These are phyloP conservation scores for Artemisia tridentata DNA, from an alignment of 129 eudicot genomes.

Conservation along the genomic window DNA sequence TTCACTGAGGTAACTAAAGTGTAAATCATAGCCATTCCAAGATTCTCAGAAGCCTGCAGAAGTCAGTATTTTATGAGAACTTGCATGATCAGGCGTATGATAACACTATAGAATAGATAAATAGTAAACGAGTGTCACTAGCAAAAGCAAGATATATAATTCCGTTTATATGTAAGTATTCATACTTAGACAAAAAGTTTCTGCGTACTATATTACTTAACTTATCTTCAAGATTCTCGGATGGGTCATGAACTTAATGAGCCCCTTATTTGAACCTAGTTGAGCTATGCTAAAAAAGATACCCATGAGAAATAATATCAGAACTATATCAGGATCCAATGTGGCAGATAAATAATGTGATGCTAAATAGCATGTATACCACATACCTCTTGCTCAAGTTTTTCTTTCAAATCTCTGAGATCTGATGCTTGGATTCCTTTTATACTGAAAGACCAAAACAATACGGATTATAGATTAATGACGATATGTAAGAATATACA, in stretches of 20 bases:
- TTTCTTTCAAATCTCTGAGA: conserved; percentile 63
- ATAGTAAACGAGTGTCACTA: not conserved
- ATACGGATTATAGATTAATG: not conserved
- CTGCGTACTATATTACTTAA: conserved; percentile 22
- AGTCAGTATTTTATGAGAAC: conserved; percentile 8
- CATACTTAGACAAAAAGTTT: not conserved
- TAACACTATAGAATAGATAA: not conserved
- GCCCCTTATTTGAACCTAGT: conserved; percentile 27
- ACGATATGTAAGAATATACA: conserved; percentile 16
- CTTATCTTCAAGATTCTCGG: conserved; percentile 33
- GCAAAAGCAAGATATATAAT: conserved; percentile 5
- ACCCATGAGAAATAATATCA: conserved; percentile 24
- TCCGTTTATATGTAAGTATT: not conserved
- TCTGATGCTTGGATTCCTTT: conserved; percentile 64
- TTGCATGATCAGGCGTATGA: conserved; percentile 11
- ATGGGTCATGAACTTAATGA: conserved; percentile 36
- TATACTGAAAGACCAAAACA: conserved; percentile 42
- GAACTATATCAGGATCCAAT: conserved; percentile 20
- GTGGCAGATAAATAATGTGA: not conserved
- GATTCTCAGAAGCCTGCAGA: conserved; percentile 77
- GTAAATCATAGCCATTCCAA: conserved; percentile 98
- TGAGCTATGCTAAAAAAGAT: conserved; percentile 24
- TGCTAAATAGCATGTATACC: not conserved
- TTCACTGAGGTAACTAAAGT: conserved; percentile 79
- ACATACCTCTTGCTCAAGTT: conserved; percentile 81